Percentiles rank a stretch among this genome's conserved stretches.
Evolutionary conservation across 306 rosid genomes (phyloP).

Genomic region (Sesbania bispinosa): DNA sequence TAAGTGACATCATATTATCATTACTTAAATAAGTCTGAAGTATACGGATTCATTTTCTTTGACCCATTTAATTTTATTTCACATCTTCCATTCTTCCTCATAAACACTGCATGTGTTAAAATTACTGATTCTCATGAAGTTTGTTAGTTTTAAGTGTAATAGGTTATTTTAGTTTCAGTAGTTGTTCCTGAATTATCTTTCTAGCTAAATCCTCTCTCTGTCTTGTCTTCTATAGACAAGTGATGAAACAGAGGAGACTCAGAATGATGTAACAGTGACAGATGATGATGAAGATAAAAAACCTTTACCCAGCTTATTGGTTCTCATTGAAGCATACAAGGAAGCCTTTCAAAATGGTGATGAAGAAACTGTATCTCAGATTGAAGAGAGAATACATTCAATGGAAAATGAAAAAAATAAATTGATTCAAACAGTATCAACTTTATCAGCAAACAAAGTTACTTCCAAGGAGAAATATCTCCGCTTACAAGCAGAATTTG

Average conservation of each 20-base stretch:
- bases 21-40: neutral
- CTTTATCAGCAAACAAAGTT: slow-evolving; percentile 49
- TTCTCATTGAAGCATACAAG: slow-evolving; percentile 63
- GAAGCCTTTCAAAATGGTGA: slow-evolving; percentile 62
- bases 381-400: slow-evolving; percentile 47
- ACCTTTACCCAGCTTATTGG: slow-evolving; percentile 33
- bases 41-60: neutral
- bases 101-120: neutral
- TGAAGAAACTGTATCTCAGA: slow-evolving; percentile 32
- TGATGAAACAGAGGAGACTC: slow-evolving; percentile 35
- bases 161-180: neutral
- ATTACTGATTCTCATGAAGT: neutral
- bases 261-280: slow-evolving; percentile 21
- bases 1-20: neutral
- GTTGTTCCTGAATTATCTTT: neutral
- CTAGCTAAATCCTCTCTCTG: slow-evolving; percentile 8
- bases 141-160: neutral
- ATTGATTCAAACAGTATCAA: slow-evolving; percentile 48
- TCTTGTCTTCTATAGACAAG: slow-evolving; percentile 38
- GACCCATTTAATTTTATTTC: neutral
- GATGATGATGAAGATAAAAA: slow-evolving; percentile 30
- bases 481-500: slow-evolving; percentile 91
- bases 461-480: slow-evolving; percentile 64
- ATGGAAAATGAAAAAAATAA: slow-evolving; percentile 45
- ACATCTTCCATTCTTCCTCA: neutral